Evolutionary conservation across 331 rosid genomes (phyloP).

Genomic region (Spiraea crenata): DNA sequence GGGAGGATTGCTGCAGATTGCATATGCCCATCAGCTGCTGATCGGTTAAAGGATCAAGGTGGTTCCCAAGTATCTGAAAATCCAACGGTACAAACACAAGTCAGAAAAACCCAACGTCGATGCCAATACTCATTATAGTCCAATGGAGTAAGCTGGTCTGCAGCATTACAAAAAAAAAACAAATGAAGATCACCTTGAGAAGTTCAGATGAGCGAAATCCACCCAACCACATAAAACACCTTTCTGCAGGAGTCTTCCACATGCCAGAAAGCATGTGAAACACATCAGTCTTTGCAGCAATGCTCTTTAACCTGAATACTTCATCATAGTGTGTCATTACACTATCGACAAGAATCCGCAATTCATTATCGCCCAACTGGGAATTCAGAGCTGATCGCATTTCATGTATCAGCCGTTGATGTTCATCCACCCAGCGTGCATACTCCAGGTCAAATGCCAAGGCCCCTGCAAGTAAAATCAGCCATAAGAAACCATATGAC

Average conservation of each 20-base stretch:
- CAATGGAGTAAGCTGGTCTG: not conserved
- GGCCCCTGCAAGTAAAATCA: slow-evolving; percentile 39
- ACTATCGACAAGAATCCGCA: slow-evolving; percentile 59
- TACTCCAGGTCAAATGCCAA: slow-evolving; percentile 63
- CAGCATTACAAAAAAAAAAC: not conserved
- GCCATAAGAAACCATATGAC: not conserved
- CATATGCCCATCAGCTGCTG: slow-evolving; percentile 59
- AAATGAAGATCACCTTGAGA: slow-evolving; percentile 49
- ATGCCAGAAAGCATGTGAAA: slow-evolving; percentile 69
- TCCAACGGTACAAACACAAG: slow-evolving; percentile 6
- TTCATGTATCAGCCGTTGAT: slow-evolving; percentile 51
- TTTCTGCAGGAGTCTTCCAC: slow-evolving; percentile 73
- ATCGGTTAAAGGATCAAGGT: slow-evolving; percentile 77
- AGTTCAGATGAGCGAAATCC: slow-evolving; percentile 75
- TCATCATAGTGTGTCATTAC: slow-evolving; percentile 65
- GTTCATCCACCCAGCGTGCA: slow-evolving; percentile 77
- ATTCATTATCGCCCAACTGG: slow-evolving; percentile 57
- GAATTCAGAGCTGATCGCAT: slow-evolving; percentile 59
- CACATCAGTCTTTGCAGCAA: slow-evolving; percentile 63
- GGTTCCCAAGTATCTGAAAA: slow-evolving; percentile 56
- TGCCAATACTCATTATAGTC: not conserved
- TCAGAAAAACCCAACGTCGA: not conserved
- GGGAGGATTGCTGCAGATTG: slow-evolving; percentile 60
- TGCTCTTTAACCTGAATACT: slow-evolving; percentile 59
- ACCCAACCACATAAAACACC: slow-evolving; percentile 77